Evolutionary conservation across 2,329 filamentous ascomycete genomes (phyloP).

Genomic region (Bipolaris gigantea): DNA sequence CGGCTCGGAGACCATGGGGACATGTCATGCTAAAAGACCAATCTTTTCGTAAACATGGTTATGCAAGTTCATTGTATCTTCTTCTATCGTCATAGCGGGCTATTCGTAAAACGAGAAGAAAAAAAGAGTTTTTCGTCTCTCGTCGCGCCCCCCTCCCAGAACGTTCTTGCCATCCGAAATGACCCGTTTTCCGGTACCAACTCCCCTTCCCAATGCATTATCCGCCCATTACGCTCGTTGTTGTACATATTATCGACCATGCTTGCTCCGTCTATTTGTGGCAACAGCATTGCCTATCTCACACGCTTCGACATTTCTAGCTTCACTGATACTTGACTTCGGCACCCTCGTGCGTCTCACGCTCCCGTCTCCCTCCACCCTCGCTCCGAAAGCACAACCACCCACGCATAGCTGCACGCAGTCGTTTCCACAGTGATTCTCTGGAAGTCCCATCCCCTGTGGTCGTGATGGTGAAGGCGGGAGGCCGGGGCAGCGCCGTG

Average conservation of each 20-base stretch:
- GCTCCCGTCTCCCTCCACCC: no score
- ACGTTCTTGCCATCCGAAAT: neutral
- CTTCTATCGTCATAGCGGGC: no score
- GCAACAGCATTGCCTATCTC: neutral
- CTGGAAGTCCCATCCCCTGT: neutral
- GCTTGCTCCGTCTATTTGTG: constrained; percentile 7
- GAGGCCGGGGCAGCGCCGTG: constrained; percentile 13
- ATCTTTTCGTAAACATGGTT: neutral
- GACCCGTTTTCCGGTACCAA: neutral
- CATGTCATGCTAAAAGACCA: neutral
- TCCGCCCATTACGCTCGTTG: neutral
- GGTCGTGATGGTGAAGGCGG: neutral
- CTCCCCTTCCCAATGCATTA: no score
- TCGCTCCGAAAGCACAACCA: neutral
- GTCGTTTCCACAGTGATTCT: neutral
- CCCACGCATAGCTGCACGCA: neutral
- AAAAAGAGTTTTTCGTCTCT: neutral
- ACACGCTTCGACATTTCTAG: neutral
- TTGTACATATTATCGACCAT: neutral
- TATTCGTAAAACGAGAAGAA: no score
- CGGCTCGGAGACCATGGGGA: neutral
- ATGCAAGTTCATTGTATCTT: no score
- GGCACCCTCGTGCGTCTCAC: neutral
- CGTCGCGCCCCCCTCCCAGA: neutral
- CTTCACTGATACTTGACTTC: neutral